Conservation (phyloP, 169 alveolate genomes). For the Pseudocohnilembus persalinus region DNA sequence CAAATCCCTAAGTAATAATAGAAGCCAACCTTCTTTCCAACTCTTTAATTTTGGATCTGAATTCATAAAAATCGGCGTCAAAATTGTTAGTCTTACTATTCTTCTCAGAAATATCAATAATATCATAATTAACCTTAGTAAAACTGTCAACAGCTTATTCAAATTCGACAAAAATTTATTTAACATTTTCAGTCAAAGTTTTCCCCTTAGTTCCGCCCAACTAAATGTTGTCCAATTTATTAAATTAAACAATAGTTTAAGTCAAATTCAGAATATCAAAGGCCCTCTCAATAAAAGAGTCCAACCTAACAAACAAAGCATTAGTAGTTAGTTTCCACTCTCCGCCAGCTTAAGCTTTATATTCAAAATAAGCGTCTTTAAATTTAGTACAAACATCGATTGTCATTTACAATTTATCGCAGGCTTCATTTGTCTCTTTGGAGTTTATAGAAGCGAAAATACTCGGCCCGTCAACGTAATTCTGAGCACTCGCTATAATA, state of each 20-base stretch:
- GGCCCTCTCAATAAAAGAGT: constrained; percentile 92
- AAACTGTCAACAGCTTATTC: constrained; percentile 85
- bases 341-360: constrained; percentile 83
- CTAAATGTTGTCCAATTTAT: constrained; percentile 87
- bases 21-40: constrained; percentile 91
- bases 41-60: constrained; percentile 88
- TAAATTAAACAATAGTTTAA: constrained; percentile 87
- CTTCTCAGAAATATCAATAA: constrained; percentile 88
- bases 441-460: constrained; percentile 86
- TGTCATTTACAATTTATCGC: constrained; percentile 85
- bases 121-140: constrained; percentile 86
- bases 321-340: constrained; percentile 88
- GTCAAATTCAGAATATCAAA: constrained; percentile 91
- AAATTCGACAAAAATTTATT: constrained; percentile 85
- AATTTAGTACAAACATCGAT: constrained; percentile 87
- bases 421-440: constrained; percentile 92
- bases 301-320: constrained; percentile 91
- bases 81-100: constrained; percentile 46
- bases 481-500: constrained; percentile 88
- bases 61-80: constrained; percentile 90
- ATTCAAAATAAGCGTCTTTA: constrained; percentile 89
- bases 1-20: constrained; percentile 88
- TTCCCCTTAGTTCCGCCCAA: constrained; percentile 94
- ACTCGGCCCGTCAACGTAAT: constrained; percentile 85
- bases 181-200: constrained; percentile 85